phyloP scores from a whole-genome alignment of 106 monocot species.

The Gastrodia elata region DNA sequence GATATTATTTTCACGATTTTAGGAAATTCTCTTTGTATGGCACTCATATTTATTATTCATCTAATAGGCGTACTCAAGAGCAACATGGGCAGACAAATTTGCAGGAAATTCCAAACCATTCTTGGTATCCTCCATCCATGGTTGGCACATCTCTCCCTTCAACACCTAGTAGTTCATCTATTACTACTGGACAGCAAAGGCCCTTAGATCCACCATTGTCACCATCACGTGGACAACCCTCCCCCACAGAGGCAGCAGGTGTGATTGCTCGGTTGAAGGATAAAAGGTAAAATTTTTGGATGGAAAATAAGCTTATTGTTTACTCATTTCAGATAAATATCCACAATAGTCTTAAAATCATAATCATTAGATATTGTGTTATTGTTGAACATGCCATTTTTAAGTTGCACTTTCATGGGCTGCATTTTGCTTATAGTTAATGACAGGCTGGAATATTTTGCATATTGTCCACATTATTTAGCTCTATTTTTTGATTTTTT shows the following conservation, averaged over 20 bases:
- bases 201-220: constrained; percentile 41
- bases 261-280: constrained; percentile 71
- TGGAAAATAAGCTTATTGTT: neutral
- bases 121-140: constrained; percentile 79
- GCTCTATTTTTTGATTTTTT: neutral
- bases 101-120: constrained; percentile 44
- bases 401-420: neutral
- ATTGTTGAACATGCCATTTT: neutral
- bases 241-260: constrained; percentile 74
- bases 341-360: neutral
- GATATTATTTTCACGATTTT: neutral
- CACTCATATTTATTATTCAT: neutral
- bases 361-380: neutral
- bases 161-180: constrained; percentile 37
- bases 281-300: constrained; percentile 47
- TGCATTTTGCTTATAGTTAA: neutral
- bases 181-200: constrained; percentile 28
- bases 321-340: neutral
- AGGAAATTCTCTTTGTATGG: neutral
- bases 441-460: neutral
- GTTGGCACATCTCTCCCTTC: constrained; percentile 40
- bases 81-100: constrained; percentile 25
- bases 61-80: constrained; percentile 32
- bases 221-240: constrained; percentile 43
- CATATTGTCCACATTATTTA: neutral